Evolutionary conservation across 164 flowering plant species (phyloP).

Genomic region (Pachysandra terminalis): DNA sequence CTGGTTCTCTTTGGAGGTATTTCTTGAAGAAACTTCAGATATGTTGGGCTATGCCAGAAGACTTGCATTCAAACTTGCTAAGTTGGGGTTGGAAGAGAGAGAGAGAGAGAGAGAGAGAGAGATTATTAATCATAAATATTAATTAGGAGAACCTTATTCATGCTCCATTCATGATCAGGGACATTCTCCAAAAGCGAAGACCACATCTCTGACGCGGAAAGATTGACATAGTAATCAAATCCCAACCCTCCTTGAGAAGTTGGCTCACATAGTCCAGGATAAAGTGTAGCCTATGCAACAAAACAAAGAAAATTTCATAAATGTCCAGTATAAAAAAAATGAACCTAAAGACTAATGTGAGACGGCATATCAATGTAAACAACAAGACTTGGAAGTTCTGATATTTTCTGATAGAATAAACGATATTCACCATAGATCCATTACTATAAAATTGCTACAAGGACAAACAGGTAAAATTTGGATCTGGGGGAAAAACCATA

Average conservation of each 20-base stretch:
- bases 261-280: conserved; percentile 94
- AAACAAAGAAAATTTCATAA: conserved; percentile 3
- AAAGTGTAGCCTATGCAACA: conserved; percentile 63
- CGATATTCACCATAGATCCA: no score
- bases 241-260: conserved; percentile 94
- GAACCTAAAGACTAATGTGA: not conserved
- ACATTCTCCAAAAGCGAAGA: conserved; percentile 58
- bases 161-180: conserved; percentile 88
- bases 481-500: no score
- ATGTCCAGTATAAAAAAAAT: not conserved
- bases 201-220: conserved; percentile 90
- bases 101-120: no score
- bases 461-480: no score
- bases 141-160: conserved; percentile 66
- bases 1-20: no score
- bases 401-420: no score
- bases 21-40: no score
- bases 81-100: no score
- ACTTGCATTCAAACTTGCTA: no score
- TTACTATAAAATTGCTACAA: no score
- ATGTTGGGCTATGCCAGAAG: no score
- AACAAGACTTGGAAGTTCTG: not conserved
- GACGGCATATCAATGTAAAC: not conserved
- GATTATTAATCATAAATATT: no score
- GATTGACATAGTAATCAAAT: conserved; percentile 88